Conservation (phyloP, 805 yeast species). For the Suhomyces vadensis region DNA sequence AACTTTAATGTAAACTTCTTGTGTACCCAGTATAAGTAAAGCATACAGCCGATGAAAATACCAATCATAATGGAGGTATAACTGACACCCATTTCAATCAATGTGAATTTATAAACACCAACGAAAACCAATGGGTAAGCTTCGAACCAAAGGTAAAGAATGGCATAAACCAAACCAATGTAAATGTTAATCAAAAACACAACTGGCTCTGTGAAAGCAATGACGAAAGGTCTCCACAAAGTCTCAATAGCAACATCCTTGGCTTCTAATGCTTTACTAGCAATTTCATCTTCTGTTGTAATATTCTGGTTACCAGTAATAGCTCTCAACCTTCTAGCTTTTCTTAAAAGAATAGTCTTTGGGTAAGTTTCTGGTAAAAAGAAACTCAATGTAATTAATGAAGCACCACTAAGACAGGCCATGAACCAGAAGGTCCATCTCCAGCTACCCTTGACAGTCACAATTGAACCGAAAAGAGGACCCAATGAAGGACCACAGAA, state of each 20-base stretch:
- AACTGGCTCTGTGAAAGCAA: constrained; percentile 56
- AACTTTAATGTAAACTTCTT: constrained; percentile 15
- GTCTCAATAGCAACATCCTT: constrained; percentile 28
- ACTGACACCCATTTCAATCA: constrained; percentile 48
- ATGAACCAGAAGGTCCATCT: constrained; percentile 58
- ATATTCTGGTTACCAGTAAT: constrained; percentile 50
- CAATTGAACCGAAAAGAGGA: constrained; percentile 56
- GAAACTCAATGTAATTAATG: constrained; percentile 34
- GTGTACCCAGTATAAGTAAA: constrained; percentile 13
- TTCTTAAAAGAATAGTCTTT: constrained; percentile 46
- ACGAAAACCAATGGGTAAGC: constrained; percentile 58
- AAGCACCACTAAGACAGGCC: constrained; percentile 40
- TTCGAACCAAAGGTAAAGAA: constrained; percentile 58
- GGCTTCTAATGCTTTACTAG: constrained; percentile 22
- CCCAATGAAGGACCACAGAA: constrained; percentile 57
- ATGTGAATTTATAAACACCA: constrained; percentile 46
- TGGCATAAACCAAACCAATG: constrained; percentile 53
- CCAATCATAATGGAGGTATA: constrained; percentile 52
- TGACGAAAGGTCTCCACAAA: constrained; percentile 50
- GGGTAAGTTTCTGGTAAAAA: constrained; percentile 51
- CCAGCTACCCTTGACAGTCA: constrained; percentile 49
- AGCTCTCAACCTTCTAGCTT: constrained; percentile 49
- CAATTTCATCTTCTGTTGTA: constrained; percentile 40
- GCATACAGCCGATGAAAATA: constrained; percentile 19
- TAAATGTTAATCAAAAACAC: constrained; percentile 54